A percentile compares a stretch with the other conserved stretches of the same genome.
Conservation (phyloP, 345 rosid species). For the Lenwebbia sp. region DNA sequence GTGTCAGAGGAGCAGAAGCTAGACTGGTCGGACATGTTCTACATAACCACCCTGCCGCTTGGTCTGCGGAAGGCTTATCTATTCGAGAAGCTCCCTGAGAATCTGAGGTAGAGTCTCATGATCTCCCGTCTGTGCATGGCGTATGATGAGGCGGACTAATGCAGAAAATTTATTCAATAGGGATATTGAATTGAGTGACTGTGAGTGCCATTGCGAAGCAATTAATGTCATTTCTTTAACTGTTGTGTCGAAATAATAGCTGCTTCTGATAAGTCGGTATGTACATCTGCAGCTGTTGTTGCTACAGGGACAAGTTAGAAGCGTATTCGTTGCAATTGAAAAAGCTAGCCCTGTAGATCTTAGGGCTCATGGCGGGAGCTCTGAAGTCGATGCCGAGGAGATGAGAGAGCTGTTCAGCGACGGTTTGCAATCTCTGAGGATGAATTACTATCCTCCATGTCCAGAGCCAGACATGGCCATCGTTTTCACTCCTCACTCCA, state of each 20-base stretch:
- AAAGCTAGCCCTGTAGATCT: constrained; percentile 12
- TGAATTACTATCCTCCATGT: constrained; percentile 38
- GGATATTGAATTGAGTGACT: neutral
- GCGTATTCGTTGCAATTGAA: no score
- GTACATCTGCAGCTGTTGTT: no score
- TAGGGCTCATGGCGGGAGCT: constrained; percentile 21
- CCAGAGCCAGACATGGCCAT: constrained; percentile 29
- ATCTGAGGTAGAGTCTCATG: constrained; percentile 15
- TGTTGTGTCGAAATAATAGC: no score
- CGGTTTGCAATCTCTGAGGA: constrained; percentile 36
- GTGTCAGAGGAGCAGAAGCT: constrained; percentile 42
- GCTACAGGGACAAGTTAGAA: no score
- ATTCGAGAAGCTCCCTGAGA: constrained; percentile 25
- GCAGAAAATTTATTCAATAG: neutral
- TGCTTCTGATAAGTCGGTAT: no score
- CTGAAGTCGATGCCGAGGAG: constrained; percentile 18
- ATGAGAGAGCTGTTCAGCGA: constrained; percentile 18
- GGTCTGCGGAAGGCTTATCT: constrained; percentile 12
- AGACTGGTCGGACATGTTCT: constrained; percentile 50
- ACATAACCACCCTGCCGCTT: constrained; percentile 19
- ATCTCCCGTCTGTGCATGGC: neutral
- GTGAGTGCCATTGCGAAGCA: neutral
- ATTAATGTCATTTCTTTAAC: no score
- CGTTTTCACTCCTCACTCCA: constrained; percentile 26
- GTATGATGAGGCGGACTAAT: neutral